A percentile compares a stretch with the other conserved stretches of the same genome.
phyloP scores from a whole-genome alignment of 2,329 filamentous ascomycete genomes.

The Pseudonectria buxi region DNA sequence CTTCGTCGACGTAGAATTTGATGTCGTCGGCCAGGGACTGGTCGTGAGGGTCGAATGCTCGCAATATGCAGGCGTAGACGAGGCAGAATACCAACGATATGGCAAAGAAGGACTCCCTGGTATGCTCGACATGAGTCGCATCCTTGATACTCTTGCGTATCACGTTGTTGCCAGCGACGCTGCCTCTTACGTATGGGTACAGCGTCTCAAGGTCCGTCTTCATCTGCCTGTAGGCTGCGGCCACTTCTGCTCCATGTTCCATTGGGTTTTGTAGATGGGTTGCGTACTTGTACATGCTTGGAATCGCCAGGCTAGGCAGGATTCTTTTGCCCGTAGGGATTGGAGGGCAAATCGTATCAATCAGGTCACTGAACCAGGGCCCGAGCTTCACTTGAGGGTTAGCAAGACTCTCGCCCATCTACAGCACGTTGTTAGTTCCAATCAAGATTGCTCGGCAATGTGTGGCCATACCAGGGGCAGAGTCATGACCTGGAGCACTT shows the following conservation, averaged over 20 bases:
- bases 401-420: conserved; percentile 28
- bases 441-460: not conserved
- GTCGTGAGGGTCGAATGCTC: conserved; percentile 11
- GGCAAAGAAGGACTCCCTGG: no score
- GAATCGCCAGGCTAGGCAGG: conserved; percentile 6
- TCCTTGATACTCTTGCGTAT: no score
- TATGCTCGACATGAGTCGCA: no score
- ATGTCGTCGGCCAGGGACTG: conserved; percentile 10
- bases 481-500: conserved; percentile 24
- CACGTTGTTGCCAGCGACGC: not conserved
- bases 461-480: conserved; percentile 29
- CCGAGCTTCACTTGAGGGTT: conserved; percentile 20
- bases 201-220: conserved; percentile 8
- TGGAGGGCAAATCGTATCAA: conserved; percentile 6
- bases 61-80: conserved; percentile 18
- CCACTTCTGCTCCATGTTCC: conserved; percentile 12
- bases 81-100: conserved; percentile 16
- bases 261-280: conserved; percentile 13
- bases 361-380: conserved; percentile 13
- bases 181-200: not conserved
- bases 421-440: no score
- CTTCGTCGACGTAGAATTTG: conserved; percentile 14
- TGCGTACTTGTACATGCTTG: conserved; percentile 11
- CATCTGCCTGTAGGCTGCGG: conserved; percentile 11
- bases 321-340: not conserved